phyloP scores from a whole-genome alignment of 1,139 yeast species.

The Debaryomyces singareniensis region DNA sequence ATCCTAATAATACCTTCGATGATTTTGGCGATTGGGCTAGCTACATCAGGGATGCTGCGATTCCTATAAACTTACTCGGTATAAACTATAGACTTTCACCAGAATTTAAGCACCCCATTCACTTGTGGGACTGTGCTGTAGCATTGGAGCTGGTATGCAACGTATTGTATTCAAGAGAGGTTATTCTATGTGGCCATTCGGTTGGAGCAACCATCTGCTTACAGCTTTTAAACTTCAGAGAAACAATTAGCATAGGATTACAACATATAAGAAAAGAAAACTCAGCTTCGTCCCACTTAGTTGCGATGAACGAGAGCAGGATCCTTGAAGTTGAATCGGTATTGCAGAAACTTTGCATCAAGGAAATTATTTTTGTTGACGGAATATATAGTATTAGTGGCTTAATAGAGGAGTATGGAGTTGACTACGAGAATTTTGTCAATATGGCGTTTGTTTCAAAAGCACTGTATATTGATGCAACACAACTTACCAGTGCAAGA shows the following conservation, averaged over 20 bases:
- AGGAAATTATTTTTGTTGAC: slow-evolving; percentile 22
- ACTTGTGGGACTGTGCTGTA: slow-evolving; percentile 47
- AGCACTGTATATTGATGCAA: slow-evolving; percentile 16
- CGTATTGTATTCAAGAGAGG: slow-evolving; percentile 10
- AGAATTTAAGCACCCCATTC: slow-evolving; percentile 55
- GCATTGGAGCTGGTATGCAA: slow-evolving; percentile 33
- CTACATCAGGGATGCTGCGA: slow-evolving; percentile 6
- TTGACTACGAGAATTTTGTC: slow-evolving; percentile 23
- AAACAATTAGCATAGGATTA: slow-evolving; percentile 12
- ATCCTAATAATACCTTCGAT: slow-evolving; percentile 49
- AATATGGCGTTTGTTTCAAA: slow-evolving; percentile 23
- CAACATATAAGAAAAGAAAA: background rate
- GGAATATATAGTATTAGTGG: slow-evolving; percentile 32
- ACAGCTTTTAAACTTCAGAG: slow-evolving; percentile 39
- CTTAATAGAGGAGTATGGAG: slow-evolving; percentile 30
- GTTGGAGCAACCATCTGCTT: slow-evolving; percentile 72
- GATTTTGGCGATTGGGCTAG: slow-evolving; percentile 42
- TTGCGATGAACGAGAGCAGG: background rate
- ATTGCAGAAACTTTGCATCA: slow-evolving; percentile 5
- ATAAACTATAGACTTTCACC: slow-evolving; percentile 71
- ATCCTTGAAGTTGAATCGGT: background rate
- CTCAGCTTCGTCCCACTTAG: background rate
- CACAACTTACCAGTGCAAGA: slow-evolving; percentile 16
- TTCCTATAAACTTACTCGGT: slow-evolving; percentile 26
- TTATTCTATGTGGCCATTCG: slow-evolving; percentile 64